These are phyloP conservation scores for Stachybotrys chlorohalonatus DNA, from an alignment of 2,329 filamentous ascomycete species.

Conservation along the genomic window DNA sequence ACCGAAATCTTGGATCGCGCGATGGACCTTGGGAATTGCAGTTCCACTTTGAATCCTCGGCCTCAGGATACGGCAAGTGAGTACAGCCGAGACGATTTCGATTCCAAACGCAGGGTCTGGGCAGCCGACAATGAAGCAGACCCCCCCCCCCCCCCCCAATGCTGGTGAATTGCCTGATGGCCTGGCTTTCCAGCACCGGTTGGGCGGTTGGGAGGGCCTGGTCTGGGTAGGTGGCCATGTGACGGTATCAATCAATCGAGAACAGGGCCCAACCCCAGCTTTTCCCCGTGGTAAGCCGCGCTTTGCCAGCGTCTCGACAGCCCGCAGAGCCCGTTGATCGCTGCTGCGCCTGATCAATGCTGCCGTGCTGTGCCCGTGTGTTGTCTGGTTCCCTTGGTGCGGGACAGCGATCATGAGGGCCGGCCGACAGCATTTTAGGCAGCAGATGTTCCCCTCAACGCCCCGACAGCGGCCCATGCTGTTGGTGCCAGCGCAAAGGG, in stretches of 20 bases:
- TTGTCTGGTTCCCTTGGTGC: background rate
- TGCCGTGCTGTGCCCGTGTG: background rate
- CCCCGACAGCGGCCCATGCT: background rate
- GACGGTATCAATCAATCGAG: background rate
- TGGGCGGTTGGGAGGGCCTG: background rate
- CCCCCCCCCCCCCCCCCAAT: too few species aligned
- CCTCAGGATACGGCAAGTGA: background rate
- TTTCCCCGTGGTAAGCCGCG: background rate
- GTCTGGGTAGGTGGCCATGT: background rate
- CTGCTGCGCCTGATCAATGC: background rate
- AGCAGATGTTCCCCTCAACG: background rate
- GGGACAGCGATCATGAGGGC: background rate
- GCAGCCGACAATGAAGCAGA: too few species aligned
- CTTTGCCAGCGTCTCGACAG: background rate
- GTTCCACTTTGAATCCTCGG: background rate
- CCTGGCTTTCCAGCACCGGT: background rate
- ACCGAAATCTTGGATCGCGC: background rate
- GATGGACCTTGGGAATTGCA: background rate
- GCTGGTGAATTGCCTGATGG: background rate
- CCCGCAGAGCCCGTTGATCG: background rate
- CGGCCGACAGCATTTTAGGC: background rate
- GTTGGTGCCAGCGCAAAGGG: conserved; percentile 5
- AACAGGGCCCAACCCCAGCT: background rate
- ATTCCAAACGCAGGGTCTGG: background rate
- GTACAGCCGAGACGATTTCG: background rate